Conservation (phyloP, 179 eudicot species). For the Carnegiea gigantea region DNA sequence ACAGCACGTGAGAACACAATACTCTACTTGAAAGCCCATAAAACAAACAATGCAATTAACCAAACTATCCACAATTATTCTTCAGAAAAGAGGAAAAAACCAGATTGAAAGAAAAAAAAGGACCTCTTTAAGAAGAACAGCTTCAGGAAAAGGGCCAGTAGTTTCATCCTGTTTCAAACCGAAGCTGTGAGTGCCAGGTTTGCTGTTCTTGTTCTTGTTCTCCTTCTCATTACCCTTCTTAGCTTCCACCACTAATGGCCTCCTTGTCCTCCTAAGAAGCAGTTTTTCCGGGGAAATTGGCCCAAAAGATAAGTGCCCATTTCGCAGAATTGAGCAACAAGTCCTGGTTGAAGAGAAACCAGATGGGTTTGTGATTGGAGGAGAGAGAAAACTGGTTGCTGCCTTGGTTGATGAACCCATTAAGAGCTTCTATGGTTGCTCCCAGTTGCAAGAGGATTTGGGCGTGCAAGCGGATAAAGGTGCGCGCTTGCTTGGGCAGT, state of each 20-base stretch:
- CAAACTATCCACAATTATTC: background rate
- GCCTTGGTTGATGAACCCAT: slow-evolving; percentile 22
- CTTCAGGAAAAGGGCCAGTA: slow-evolving; percentile 84
- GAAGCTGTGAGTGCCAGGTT: slow-evolving; percentile 63
- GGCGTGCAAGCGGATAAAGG: background rate
- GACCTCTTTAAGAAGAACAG: slow-evolving; percentile 82
- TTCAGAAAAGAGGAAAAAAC: background rate
- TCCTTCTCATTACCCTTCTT: slow-evolving; percentile 36
- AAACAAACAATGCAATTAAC: background rate
- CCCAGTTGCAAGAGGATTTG: background rate
- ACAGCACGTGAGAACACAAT: background rate
- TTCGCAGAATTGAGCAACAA: slow-evolving; percentile 22
- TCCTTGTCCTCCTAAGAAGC: slow-evolving; percentile 23
- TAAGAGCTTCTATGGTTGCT: slow-evolving; percentile 33
- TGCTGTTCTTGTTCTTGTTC: slow-evolving; percentile 37
- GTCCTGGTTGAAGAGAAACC: slow-evolving; percentile 17
- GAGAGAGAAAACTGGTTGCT: slow-evolving; percentile 19
- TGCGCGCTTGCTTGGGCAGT: background rate
- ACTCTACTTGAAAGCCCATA: background rate
- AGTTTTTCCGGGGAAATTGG: slow-evolving; percentile 37
- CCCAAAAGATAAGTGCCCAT: slow-evolving; percentile 33
- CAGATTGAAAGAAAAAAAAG: background rate
- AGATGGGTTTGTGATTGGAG: slow-evolving; percentile 12
- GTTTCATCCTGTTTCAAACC: slow-evolving; percentile 71
- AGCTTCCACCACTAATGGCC: slow-evolving; percentile 45